phyloP scores from a whole-genome alignment of 2,329 filamentous ascomycete genomes.

The Hymenoscyphus scutula region DNA sequence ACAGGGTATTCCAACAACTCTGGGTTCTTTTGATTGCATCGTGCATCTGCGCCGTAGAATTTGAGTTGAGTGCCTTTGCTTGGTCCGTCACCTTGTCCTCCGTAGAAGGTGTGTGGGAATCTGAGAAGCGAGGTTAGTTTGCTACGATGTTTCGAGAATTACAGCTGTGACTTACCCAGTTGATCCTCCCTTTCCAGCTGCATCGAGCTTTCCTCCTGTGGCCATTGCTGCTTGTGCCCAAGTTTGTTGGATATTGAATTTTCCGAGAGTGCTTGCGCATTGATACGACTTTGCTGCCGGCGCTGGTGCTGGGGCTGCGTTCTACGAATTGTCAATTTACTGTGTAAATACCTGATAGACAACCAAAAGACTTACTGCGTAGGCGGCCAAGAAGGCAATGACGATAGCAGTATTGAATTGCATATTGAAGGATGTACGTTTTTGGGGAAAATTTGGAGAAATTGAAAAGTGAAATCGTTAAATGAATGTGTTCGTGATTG shows the following conservation, averaged over 20 bases:
- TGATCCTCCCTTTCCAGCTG: background rate
- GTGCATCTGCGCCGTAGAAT: background rate
- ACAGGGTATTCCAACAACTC: background rate
- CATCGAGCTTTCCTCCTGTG: background rate
- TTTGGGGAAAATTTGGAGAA: background rate
- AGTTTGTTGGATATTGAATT: background rate
- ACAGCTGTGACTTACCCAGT: background rate
- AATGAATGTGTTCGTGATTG: background rate
- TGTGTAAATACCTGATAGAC: background rate
- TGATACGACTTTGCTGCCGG: background rate
- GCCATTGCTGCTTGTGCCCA: background rate
- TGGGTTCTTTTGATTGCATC: background rate
- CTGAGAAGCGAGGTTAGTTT: background rate
- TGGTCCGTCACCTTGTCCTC: background rate
- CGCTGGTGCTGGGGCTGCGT: background rate
- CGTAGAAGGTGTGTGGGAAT: background rate
- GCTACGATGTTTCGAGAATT: background rate
- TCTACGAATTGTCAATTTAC: background rate
- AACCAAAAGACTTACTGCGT: background rate
- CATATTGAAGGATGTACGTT: background rate
- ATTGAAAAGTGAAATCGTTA: no score
- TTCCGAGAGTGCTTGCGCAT: background rate
- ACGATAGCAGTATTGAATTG: slow-evolving; percentile 10
- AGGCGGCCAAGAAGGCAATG: background rate
- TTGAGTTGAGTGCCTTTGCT: background rate